These are phyloP conservation scores for Coemansia sp. DNA, from an alignment of 192 early-diverging fungal species.

Conservation along the genomic window DNA sequence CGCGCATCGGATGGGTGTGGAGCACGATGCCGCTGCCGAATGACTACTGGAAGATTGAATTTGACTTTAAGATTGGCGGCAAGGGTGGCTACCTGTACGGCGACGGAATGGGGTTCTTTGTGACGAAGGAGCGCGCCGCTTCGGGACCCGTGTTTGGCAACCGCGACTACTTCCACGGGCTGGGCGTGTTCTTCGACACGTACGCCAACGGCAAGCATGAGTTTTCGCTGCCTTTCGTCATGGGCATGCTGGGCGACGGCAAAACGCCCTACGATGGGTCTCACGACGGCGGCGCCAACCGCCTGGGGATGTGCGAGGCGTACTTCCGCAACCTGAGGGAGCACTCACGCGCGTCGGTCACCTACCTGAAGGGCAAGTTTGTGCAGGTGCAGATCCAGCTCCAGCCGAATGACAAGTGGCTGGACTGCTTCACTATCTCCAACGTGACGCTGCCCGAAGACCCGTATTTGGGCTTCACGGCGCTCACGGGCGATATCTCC, in stretches of 20 bases:
- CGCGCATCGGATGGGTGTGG: constrained; percentile 86
- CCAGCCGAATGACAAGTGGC: constrained; percentile 67
- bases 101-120: constrained; percentile 97
- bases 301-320: constrained; percentile 66
- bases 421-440: constrained; percentile 77
- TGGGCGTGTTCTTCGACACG: constrained; percentile 97
- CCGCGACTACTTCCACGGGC: constrained; percentile 81
- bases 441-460: constrained; percentile 77
- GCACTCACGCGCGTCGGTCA: constrained; percentile 66
- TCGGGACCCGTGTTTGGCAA: constrained; percentile 89
- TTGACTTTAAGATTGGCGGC: constrained; percentile 89
- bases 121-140: constrained; percentile 68
- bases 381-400: constrained; percentile 57
- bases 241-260: constrained; percentile 94
- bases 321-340: constrained; percentile 73
- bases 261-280: constrained; percentile 80
- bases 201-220: constrained; percentile 79
- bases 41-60: constrained; percentile 73
- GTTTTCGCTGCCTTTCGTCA: constrained; percentile 82
- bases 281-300: constrained; percentile 77
- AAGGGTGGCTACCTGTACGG: constrained; percentile 76
- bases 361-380: constrained; percentile 67
- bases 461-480: constrained; percentile 89
- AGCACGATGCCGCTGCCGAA: constrained; percentile 34
- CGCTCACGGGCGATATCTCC: constrained; percentile 87